phyloP scores from a whole-genome alignment of 2,329 filamentous ascomycete genomes.

The Penicillium digitatum region DNA sequence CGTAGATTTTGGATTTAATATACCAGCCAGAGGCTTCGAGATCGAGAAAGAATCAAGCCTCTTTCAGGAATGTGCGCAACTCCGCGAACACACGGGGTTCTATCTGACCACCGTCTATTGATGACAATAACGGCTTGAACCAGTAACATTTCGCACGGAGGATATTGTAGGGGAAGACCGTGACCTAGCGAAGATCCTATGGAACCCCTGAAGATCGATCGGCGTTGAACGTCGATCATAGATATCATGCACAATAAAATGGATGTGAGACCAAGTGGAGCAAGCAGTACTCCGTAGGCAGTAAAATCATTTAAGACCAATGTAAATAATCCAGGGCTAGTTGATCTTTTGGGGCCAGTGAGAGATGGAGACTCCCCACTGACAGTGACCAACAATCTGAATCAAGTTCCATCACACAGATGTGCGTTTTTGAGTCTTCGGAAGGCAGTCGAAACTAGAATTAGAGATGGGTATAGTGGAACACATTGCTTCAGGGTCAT shows the following conservation, averaged over 20 bases:
- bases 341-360: not conserved
- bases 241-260: not conserved
- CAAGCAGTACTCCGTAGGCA: not conserved
- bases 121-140: not conserved
- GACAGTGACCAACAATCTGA: not conserved
- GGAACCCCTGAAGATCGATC: slow-evolving; percentile 14
- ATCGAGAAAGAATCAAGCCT: not conserved
- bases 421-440: not conserved
- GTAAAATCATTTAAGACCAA: not conserved
- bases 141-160: not conserved
- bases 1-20: not conserved
- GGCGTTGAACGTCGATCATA: slow-evolving; percentile 1
- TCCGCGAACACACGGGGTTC: not conserved
- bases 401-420: not conserved
- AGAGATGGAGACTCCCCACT: not conserved
- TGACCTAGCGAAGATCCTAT: slow-evolving; percentile 2
- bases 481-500: not conserved
- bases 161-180: not conserved
- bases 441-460: not conserved
- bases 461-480: not conserved
- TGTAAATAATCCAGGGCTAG: not conserved
- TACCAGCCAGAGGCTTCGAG: not conserved
- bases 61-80: too few relatives aligned
- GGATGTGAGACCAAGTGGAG: slow-evolving; percentile 7
- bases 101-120: not conserved